Base-by-base conservation (phyloP, 208 protist genomes). In the Ichthyophonus hoferi region DNA sequence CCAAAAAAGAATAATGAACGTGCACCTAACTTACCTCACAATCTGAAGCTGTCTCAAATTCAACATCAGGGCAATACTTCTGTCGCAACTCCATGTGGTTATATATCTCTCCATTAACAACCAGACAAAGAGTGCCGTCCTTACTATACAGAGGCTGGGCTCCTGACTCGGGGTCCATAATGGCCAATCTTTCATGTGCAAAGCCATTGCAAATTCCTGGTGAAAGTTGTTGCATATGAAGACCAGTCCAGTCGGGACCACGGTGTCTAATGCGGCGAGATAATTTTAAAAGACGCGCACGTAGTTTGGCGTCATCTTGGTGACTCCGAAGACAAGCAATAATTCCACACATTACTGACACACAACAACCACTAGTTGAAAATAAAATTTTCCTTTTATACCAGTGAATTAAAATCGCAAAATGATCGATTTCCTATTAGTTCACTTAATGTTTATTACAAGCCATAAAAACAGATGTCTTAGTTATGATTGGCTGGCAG, bases 31-130 rank as follows among this genome's bases (percentile, higher is more conserved):
- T n/a, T 42, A 96, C 94, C 91, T 97, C 96, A 91, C 96, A 97
- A 91, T 97, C 96, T 39, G 93, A 95, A 2, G 90, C 79, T 1
- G 96, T 97, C 24, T 76, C 67, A 88, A 96, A 97, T 2, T 67
- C 58, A n/a, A 93, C n/a, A 67, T 90, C 83, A 40, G 83, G 88
- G n/a, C 94, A 40, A n/a, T 42, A 40, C 58, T 83, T n/a, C 33
- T 14, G 40, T 17, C 92, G 79, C 14, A 96, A 92, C 39, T 85
- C 85, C 39, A 91, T 38, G 87, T 97, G 95, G 95, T 97, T 97
- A 93, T 97, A 97, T 91, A 97, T 97, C 91, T 97, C 96, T 42
- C 96, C 96, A 92, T 97, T 97, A 76, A 96, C 93, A 41, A 91
- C 83, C 1, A 97, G 90, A 1, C 89, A 91, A 40, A 94, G 78